These are phyloP conservation scores for Hymenoscyphus albidus DNA, from an alignment of 2,329 filamentous ascomycete species.

Conservation along the genomic window DNA sequence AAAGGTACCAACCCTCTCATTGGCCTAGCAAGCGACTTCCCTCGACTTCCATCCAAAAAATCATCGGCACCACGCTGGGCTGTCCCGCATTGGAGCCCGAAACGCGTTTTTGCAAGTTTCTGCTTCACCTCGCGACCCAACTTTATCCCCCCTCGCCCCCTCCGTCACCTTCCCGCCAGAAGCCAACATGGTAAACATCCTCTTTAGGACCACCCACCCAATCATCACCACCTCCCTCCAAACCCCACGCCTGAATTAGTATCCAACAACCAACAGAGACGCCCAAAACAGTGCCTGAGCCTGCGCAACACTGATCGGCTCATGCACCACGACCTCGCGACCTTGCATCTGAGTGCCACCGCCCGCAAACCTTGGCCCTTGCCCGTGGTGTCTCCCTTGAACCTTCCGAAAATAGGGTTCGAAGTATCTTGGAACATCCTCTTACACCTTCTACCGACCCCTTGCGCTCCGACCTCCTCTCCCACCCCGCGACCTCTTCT, in stretches of 20 bases:
- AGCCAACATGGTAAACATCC: background rate
- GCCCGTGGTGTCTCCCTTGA: background rate
- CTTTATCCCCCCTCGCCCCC: conserved; percentile 1
- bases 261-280: background rate
- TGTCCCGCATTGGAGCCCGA: conserved; percentile 6
- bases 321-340: conserved; percentile 19
- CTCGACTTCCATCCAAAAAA: background rate
- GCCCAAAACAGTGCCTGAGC: conserved; percentile 11
- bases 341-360: conserved; percentile 21
- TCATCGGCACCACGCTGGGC: background rate
- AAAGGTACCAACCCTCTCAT: background rate
- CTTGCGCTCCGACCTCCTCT: conserved; percentile 6
- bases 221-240: conserved; percentile 10
- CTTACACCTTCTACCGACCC: conserved; percentile 15
- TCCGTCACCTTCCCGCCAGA: background rate
- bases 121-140: background rate
- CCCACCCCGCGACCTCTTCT: conserved; percentile 1
- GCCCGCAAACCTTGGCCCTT: conserved; percentile 12
- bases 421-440: conserved; percentile 22
- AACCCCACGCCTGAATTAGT: background rate
- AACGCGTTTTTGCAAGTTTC: background rate
- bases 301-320: conserved; percentile 14
- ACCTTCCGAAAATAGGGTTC: conserved; percentile 18
- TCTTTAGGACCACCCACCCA: conserved; percentile 6
- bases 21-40: background rate